Percentiles rank a stretch among this genome's conserved stretches.
Evolutionary conservation across 2,329 filamentous ascomycete species (phyloP).

Genomic region (Monosporascus sp.): DNA sequence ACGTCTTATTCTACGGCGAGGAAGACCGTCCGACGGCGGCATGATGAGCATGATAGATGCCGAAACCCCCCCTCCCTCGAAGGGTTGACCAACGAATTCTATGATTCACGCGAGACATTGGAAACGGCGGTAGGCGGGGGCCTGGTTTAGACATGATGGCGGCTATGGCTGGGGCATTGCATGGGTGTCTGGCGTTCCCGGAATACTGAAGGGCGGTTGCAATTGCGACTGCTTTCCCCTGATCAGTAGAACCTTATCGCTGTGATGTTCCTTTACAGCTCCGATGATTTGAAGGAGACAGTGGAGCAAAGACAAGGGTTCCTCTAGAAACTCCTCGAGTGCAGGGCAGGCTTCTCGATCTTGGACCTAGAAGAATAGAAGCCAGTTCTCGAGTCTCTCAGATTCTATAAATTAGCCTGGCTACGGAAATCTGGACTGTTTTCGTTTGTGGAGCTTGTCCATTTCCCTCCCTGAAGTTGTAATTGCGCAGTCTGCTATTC

Average conservation of each 20-base stretch:
- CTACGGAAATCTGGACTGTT: not conserved
- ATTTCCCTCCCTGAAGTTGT: too few relatives aligned
- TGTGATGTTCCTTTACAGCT: not conserved
- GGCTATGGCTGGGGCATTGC: slow-evolving; percentile 21
- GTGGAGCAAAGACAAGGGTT: not conserved
- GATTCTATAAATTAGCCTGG: not conserved
- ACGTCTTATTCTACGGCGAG: slow-evolving; percentile 79
- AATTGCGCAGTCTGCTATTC: too few relatives aligned
- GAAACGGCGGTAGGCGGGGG: slow-evolving; percentile 7
- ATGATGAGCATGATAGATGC: slow-evolving; percentile 3
- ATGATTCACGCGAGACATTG: slow-evolving; percentile 13
- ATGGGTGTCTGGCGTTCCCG: slow-evolving; percentile 29
- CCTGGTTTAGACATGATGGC: slow-evolving; percentile 9
- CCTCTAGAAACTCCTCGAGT: too few relatives aligned
- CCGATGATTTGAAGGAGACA: slow-evolving; percentile 2
- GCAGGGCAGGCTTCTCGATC: too few relatives aligned
- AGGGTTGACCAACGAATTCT: not conserved
- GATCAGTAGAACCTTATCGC: slow-evolving; percentile 1
- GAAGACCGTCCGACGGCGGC: slow-evolving; percentile 35
- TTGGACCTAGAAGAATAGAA: too few relatives aligned
- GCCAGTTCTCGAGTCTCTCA: not conserved
- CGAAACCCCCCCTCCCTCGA: not conserved
- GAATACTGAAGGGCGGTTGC: slow-evolving; percentile 19
- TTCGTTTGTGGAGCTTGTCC: not conserved
- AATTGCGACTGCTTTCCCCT: slow-evolving; percentile 7